Evolutionary conservation across 352 stramenopile species (phyloP).

Genomic region (Paralagenidium karlingii): DNA sequence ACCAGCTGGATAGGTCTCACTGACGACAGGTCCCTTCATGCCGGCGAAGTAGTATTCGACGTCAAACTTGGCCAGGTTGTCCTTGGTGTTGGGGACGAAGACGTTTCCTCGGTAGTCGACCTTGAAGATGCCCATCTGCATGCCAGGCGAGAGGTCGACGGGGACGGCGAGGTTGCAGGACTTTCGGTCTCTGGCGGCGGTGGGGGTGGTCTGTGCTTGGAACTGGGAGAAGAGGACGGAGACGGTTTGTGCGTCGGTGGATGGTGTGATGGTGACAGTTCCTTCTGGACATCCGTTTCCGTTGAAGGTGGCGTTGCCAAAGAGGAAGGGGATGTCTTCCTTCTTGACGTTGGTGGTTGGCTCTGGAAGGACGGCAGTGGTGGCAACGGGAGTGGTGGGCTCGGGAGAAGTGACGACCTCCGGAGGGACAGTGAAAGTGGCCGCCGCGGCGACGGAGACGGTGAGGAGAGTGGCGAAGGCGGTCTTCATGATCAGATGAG

Average conservation of each 20-base stretch:
- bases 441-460: too few relatives aligned
- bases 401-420: too few relatives aligned
- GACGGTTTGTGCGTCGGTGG: conserved; percentile 13
- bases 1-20: conserved; percentile 15
- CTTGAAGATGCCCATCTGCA: conserved; percentile 22
- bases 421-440: too few relatives aligned
- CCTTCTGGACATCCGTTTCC: conserved; percentile 10
- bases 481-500: too few relatives aligned
- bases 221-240: conserved; percentile 19
- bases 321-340: too few relatives aligned
- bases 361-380: too few relatives aligned
- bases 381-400: too few relatives aligned
- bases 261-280: conserved; percentile 2
- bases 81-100: conserved; percentile 18
- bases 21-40: conserved; percentile 14
- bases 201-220: conserved; percentile 11
- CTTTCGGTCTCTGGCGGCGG: conserved; percentile 18
- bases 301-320: conserved; percentile 8
- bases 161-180: conserved; percentile 24
- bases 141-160: conserved; percentile 18
- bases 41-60: conserved; percentile 46
- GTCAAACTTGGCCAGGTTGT: conserved; percentile 25
- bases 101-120: conserved; percentile 34
- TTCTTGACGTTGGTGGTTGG: too few relatives aligned
- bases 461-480: too few relatives aligned